Evolutionary conservation across 2,329 filamentous ascomycete species (phyloP).

Genomic region (Sporothrix brasiliensis): DNA sequence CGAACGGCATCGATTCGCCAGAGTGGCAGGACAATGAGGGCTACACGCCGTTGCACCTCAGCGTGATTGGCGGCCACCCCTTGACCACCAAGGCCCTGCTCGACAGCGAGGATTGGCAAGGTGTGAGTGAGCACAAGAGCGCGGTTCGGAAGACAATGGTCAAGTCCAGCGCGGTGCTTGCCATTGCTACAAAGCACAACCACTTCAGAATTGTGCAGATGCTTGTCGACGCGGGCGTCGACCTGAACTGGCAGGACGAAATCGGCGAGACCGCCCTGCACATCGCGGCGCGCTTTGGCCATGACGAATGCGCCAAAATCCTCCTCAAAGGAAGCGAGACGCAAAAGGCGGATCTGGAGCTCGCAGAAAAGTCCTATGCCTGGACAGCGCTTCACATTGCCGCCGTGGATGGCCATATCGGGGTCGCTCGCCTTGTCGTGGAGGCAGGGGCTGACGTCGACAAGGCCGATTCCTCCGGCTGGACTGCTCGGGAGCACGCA

Average conservation of each 20-base stretch:
- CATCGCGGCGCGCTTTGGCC: constrained; percentile 85
- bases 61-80: constrained; percentile 87
- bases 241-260: constrained; percentile 91
- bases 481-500: constrained; percentile 92
- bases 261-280: constrained; percentile 90
- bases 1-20: constrained; percentile 80
- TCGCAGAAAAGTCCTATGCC: constrained; percentile 79
- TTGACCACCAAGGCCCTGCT: constrained; percentile 81
- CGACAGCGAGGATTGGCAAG: constrained; percentile 76
- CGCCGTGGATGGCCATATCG: constrained; percentile 81
- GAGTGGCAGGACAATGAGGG: constrained; percentile 94
- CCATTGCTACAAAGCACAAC: constrained; percentile 85
- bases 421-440: constrained; percentile 75
- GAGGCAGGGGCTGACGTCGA: constrained; percentile 76
- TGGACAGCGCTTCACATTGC: constrained; percentile 97
- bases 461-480: constrained; percentile 80
- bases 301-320: constrained; percentile 75
- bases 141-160: constrained; percentile 69
- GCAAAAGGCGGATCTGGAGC: constrained; percentile 66
- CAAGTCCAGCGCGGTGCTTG: constrained; percentile 84
- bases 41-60: constrained; percentile 86
- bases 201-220: constrained; percentile 82
- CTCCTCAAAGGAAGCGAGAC: constrained; percentile 67
- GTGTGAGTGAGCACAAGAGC: constrained; percentile 62
- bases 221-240: constrained; percentile 84